Conservation (phyloP, 495 filamentous ascomycete genomes). For the Copromyces sp. region DNA sequence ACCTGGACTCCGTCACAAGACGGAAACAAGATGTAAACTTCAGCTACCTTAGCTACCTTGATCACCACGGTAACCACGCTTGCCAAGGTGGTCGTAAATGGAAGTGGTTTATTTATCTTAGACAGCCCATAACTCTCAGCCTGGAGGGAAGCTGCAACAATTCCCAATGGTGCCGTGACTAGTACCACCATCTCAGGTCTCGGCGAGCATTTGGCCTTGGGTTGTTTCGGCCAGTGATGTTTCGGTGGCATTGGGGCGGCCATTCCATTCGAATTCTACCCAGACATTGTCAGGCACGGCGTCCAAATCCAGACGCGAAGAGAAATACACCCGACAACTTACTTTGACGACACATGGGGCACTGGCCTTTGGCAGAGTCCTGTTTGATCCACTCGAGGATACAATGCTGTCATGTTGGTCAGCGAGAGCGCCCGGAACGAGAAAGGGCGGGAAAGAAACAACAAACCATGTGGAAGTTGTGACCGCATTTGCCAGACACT, state of each 20-base stretch:
- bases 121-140: not conserved
- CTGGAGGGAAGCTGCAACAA: not conserved
- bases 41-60: not conserved
- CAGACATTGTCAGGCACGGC: not conserved
- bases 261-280: conserved; percentile 60
- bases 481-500: conserved; percentile 94
- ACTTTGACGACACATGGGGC: conserved; percentile 98
- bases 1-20: too few relatives aligned
- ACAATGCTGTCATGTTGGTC: conserved; percentile 57
- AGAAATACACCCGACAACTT: conserved; percentile 22
- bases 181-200: not conserved
- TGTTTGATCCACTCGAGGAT: conserved; percentile 93
- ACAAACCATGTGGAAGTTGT: conserved; percentile 92
- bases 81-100: not conserved
- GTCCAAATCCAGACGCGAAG: not conserved
- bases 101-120: not conserved
- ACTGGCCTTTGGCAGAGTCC: conserved; percentile 84
- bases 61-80: not conserved
- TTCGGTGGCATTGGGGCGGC: conserved; percentile 12
- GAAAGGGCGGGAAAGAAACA: not conserved
- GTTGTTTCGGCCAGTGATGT: conserved; percentile 9
- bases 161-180: not conserved
- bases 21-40: not conserved
- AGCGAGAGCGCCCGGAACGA: not conserved
- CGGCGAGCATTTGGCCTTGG: conserved; percentile 1